Evolutionary conservation across 148 eudicot genomes (phyloP), one percentile per base, ranked within the genome.

Genomic region (Amaranthus cruentus): DNA sequence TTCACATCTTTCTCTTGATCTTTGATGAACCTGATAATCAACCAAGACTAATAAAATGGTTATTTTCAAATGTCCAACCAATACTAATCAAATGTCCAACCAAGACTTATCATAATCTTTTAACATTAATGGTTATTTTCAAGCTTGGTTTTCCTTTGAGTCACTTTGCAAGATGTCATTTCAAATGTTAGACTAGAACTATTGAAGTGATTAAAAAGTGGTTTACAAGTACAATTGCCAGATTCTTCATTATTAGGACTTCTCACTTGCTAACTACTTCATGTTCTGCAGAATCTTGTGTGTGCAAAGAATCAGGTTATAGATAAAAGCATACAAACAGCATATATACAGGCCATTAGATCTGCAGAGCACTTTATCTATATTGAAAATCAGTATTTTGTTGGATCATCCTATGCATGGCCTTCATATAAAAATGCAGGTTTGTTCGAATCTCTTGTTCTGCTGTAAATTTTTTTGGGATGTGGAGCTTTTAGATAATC

Each of bases 391-490:
- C 98, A 95, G 80, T 95, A 95, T 81, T 95, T 95, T 75, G 67
- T 95, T 71, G 99, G 99, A 76, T 91, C 97, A 47, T 95, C 99
- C 2, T 95, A 91, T 86, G 96, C 87, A 67, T 95, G 99, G 99
- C 97, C 95, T 47, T 81, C 92, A 48, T 95, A 95, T 80, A 84
- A 87, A 86, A 75, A 88, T 81, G 97, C 99, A 83, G 99, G 99
- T 91, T 48, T 77, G 63, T 7, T 71, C 67, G 48, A 70, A 71
- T 68, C 58, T 10, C 71, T 59, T 60, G 62, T 59, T 68, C 63
- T 50, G 5, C 66, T 59, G 48, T 56, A 52, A n/a, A 10, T 6
- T 12, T n/a, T 4, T 49, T 66, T 28, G 38, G 38, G 38, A 28
- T 28, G 38, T 28, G 38, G 38, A 28, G 38, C 38, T 28, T 28